phyloP scores from a whole-genome alignment of 1,284 basidiomycete genomes.

The Cerioporus squamosus region DNA sequence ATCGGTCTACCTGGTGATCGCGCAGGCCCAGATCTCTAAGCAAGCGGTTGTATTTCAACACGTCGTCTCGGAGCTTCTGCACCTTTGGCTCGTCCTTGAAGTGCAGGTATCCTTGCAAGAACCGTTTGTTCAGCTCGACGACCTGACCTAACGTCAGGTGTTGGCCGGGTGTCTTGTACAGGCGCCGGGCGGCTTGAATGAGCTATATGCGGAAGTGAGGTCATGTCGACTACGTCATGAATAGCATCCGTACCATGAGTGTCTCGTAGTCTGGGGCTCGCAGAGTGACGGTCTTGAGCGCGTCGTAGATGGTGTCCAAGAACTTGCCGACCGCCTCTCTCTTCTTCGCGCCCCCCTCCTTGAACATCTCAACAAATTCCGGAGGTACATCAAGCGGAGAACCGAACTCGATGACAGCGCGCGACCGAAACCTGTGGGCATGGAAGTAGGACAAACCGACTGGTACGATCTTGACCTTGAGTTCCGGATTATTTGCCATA shows the following conservation, averaged over 20 bases:
- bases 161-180: constrained; percentile 96
- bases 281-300: constrained; percentile 96
- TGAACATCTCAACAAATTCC: constrained; percentile 90
- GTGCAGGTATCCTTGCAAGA: constrained; percentile 92
- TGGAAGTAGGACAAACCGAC: constrained; percentile 97
- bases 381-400: constrained; percentile 87
- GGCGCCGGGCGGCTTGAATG: constrained; percentile 92
- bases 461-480: constrained; percentile 92
- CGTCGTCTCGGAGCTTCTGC: constrained; percentile 80
- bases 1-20: constrained; percentile 85
- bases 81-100: constrained; percentile 96
- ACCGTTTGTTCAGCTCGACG: constrained; percentile 94
- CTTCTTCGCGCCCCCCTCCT: constrained; percentile 88
- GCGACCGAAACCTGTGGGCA: constrained; percentile 91
- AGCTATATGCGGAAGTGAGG: constrained; percentile 54
- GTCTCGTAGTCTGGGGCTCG: constrained; percentile 98
- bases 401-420: constrained; percentile 98
- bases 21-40: constrained; percentile 94
- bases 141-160: constrained; percentile 95
- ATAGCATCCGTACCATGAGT: constrained; percentile 72
- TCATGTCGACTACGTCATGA: neutral
- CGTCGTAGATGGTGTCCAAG: constrained; percentile 93
- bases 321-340: constrained; percentile 90
- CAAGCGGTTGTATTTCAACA: constrained; percentile 93
- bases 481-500: constrained; percentile 88